Evolutionary conservation across 2,329 filamentous ascomycete species (phyloP).

Genomic region (Amauroascus niger): DNA sequence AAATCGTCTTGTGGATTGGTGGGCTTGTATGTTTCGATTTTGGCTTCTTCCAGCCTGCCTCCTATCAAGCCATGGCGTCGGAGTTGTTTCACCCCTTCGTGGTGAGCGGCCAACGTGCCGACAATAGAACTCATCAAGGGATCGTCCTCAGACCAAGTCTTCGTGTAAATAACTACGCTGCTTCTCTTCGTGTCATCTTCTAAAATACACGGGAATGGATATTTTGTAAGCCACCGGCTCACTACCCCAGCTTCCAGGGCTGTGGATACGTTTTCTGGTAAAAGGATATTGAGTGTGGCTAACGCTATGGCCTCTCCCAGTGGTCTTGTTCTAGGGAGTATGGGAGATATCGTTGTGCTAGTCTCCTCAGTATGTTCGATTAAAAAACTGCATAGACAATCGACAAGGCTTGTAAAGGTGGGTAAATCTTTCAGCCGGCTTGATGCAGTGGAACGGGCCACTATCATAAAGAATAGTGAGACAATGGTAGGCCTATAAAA

Average conservation of each 20-base stretch:
- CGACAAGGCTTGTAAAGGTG: slow-evolving; percentile 33
- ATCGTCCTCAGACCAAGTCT: slow-evolving; percentile 36
- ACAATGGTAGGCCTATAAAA: background rate
- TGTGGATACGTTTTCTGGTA: slow-evolving; percentile 50
- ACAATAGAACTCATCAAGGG: slow-evolving; percentile 38
- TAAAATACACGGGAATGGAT: slow-evolving; percentile 54
- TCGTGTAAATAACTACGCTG: slow-evolving; percentile 35
- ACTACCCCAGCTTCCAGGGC: slow-evolving; percentile 56
- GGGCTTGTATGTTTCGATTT: slow-evolving; percentile 2
- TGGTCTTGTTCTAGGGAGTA: slow-evolving; percentile 34
- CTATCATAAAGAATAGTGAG: slow-evolving; percentile 18
- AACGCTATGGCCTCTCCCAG: slow-evolving; percentile 37
- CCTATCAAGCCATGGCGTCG: slow-evolving; percentile 37
- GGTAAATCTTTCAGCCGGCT: slow-evolving; percentile 27
- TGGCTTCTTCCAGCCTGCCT: slow-evolving; percentile 30
- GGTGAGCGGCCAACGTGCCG: slow-evolving; percentile 29
- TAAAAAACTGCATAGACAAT: slow-evolving; percentile 36
- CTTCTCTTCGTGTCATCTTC: slow-evolving; percentile 40
- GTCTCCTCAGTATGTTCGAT: slow-evolving; percentile 31
- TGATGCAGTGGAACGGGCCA: slow-evolving; percentile 30
- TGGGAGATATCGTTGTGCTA: slow-evolving; percentile 29
- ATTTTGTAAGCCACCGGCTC: slow-evolving; percentile 63
- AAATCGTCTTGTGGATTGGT: background rate
- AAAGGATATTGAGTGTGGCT: slow-evolving; percentile 50
- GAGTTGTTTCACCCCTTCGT: slow-evolving; percentile 34